Evolutionary conservation across 805 yeast genomes (phyloP).

Genomic region (Jamesozyma rosinii): DNA sequence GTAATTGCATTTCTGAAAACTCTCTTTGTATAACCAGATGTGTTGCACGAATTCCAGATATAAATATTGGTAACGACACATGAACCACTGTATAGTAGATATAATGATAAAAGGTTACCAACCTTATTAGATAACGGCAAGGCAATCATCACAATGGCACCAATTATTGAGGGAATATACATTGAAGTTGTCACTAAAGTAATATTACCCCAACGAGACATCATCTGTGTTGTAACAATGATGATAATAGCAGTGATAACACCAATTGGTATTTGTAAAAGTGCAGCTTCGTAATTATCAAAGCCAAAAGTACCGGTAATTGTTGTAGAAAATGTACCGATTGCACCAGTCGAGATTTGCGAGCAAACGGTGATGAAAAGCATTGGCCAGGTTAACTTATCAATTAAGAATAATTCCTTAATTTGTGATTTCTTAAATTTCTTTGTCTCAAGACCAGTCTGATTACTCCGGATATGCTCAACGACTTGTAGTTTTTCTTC

Average conservation of each 20-base stretch:
- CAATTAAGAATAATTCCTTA: slow-evolving; percentile 37
- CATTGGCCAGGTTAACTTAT: slow-evolving; percentile 44
- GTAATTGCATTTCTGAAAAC: slow-evolving; percentile 45
- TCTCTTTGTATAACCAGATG: slow-evolving; percentile 54
- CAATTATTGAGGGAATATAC: slow-evolving; percentile 42
- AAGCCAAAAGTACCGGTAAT: slow-evolving; percentile 47
- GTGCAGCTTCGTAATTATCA: slow-evolving; percentile 36
- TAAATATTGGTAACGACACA: slow-evolving; percentile 49
- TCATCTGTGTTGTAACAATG: slow-evolving; percentile 32
- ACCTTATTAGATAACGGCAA: slow-evolving; percentile 30
- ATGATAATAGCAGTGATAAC: slow-evolving; percentile 38
- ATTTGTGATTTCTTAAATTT: slow-evolving; percentile 39
- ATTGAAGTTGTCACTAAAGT: slow-evolving; percentile 33
- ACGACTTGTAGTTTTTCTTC: slow-evolving; percentile 39
- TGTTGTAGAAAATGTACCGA: slow-evolving; percentile 45
- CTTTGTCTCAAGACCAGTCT: slow-evolving; percentile 45
- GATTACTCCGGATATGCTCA: slow-evolving; percentile 39
- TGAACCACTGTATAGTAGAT: slow-evolving; percentile 46
- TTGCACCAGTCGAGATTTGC: slow-evolving; percentile 43
- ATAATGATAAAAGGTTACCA: slow-evolving; percentile 43
- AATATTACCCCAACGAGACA: slow-evolving; percentile 30
- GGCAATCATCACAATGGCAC: slow-evolving; percentile 38
- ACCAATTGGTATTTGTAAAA: slow-evolving; percentile 52
- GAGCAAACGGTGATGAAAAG: slow-evolving; percentile 38
- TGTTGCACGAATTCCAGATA: slow-evolving; percentile 54